Percentiles rank a stretch among this genome's conserved stretches.
Conservation (phyloP, 2,329 filamentous ascomycete species). For the Epichloe typhina region DNA sequence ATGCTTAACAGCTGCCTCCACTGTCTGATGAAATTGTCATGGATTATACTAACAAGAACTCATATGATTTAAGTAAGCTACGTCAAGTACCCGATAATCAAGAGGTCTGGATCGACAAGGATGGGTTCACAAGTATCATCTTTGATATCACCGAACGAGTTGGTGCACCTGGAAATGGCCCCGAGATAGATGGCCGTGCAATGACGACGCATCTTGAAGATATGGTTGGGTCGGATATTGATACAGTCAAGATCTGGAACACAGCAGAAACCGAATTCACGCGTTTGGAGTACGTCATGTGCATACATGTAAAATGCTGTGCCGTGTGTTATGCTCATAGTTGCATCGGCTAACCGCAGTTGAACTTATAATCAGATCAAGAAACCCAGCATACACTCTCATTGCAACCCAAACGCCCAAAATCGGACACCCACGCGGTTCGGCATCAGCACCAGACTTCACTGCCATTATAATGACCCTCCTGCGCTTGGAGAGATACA, state of each 20-base stretch:
- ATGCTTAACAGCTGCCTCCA: background rate
- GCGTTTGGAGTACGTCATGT: conserved; percentile 33
- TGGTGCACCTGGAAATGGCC: conserved; percentile 34
- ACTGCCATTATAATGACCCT: conserved; percentile 68
- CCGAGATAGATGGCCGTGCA: conserved; percentile 56
- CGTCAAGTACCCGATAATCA: conserved; percentile 76
- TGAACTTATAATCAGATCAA: conserved; percentile 19
- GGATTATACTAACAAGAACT: background rate
- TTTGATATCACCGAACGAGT: conserved; percentile 84
- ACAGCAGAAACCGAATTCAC: conserved; percentile 47
- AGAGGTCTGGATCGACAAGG: conserved; percentile 77
- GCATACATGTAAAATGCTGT: background rate
- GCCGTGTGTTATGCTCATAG: background rate
- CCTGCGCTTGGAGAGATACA: conserved; percentile 59
- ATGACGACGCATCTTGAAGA: conserved; percentile 57
- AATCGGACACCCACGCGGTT: conserved; percentile 20
- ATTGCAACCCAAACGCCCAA: conserved; percentile 49
- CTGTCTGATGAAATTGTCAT: background rate
- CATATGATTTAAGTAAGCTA: conserved; percentile 38
- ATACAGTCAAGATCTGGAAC: conserved; percentile 53
- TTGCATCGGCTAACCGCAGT: conserved; percentile 11
- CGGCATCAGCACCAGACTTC: conserved; percentile 40
- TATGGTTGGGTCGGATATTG: conserved; percentile 49
- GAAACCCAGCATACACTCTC: conserved; percentile 52
- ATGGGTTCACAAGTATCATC: conserved; percentile 77